Percentiles rank a stretch among this genome's conserved stretches.
phyloP scores from a whole-genome alignment of 129 eudicot species.

The Oenanthe sinensis region DNA sequence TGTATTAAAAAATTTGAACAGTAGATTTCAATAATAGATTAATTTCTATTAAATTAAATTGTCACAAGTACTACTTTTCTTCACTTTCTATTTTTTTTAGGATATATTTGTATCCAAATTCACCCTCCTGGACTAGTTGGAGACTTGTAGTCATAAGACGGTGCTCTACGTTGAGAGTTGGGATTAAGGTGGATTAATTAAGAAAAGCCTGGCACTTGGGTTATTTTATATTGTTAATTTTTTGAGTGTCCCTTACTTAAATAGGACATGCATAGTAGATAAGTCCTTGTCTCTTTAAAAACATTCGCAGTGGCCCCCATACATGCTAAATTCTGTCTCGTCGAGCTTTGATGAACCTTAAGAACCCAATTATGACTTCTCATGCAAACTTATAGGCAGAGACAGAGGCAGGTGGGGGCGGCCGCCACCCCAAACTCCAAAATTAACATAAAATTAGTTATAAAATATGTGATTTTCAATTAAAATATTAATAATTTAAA shows the following conservation, averaged over 20 bases:
- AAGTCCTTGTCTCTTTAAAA: neutral
- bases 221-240: neutral
- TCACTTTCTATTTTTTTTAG: neutral
- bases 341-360: neutral
- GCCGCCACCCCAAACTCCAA: no score
- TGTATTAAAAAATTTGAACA: neutral
- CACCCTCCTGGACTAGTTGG: neutral
- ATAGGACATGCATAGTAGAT: neutral
- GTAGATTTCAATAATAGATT: neutral
- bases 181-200: neutral
- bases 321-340: neutral
- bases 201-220: neutral
- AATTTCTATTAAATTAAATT: neutral
- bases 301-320: neutral
- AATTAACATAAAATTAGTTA: no score
- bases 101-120: neutral
- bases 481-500: no score
- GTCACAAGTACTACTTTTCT: neutral
- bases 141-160: neutral
- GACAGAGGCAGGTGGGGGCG: no score
- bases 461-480: no score
- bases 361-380: no score
- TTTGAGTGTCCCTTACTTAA: neutral
- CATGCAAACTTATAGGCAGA: no score
- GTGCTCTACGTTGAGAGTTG: neutral